Base-by-base conservation (phyloP, 2,329 filamentous ascomycete genomes). In the Lanzia echinophila region DNA sequence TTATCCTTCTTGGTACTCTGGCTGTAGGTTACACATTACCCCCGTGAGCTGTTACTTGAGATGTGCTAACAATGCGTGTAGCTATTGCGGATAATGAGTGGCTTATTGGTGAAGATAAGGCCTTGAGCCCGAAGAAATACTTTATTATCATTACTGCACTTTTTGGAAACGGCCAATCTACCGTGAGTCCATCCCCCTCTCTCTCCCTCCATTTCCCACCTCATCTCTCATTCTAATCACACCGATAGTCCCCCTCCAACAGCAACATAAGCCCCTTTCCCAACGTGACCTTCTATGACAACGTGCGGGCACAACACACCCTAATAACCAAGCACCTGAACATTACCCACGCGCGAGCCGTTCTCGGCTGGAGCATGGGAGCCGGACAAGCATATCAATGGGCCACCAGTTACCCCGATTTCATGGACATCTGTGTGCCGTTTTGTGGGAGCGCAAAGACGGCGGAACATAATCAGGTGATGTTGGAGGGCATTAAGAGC, bases 1-100 rank as follows among this genome's bases (percentile, higher is more conserved):
- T 57, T 91, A 91, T 64, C 88, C 87, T 2, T 83, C 83, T 2
- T 91, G 87, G 87, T 91, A 84, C 67, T 84, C 81, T 15, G 83
- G 83, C 56, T 60, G 76, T 79, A 66, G 48, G 74, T 69, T 36
- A 28, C 24, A 20, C n/a, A 15, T 12, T 22, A 11, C 8, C 12
- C 13, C 42, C 11, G 1, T 33, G 32, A 39, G n/a, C 38, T 41
- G 10, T 10, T 10, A 20, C 10, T 22, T 41, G 6, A 12, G 12
- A 13, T 20, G 41, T 13, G 10, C 31, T 61, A 38, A 61, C 39
- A 11, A n/a, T 44, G 19, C 13, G 10, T n/a, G 28, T 69, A 50
- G 73, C 70, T 2, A 87, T 91, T 58, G 72, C 76, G 2, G 83
- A 88, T 63, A 91, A 91, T 56, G 76, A 86, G 65, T 90, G 87